Evolutionary conservation across 1,284 basidiomycete genomes (phyloP), one percentile per base, ranked within the genome.

Genomic region (Cryptococcus wingfieldii): DNA sequence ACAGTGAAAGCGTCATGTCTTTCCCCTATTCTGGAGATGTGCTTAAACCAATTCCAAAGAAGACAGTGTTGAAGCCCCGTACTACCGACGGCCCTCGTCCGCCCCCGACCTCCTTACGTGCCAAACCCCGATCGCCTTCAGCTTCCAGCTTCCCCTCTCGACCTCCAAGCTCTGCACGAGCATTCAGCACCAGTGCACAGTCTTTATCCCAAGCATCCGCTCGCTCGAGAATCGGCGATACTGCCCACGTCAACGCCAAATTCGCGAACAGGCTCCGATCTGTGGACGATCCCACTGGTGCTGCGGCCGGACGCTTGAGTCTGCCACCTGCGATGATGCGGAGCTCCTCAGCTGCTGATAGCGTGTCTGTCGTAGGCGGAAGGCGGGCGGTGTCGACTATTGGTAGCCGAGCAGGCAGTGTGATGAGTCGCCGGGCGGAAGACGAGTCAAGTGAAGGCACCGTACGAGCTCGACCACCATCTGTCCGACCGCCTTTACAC

Each of bases 221-320:
- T 25, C 42, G 12, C 12, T 18, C 42, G 42, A 44, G 42, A 44
- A n/a, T 34, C 7, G 31, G 31, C 31, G 31, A 34, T 16, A 25
- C 23, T 10, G 45, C 19, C 8, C 64, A 62, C 8, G 70, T 68
- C 10, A 65, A 68, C 50, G 74, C 72, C 18, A 76, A 76, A 52
- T 76, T 74, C 51, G 71, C 69, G 1, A 56, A 74, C 59, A 64
- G 74, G 9, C 59, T 76, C 10, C 58, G 72, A 34, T 60, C 66
- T 16, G 54, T 60, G 38, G 18, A 51, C 16, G 53, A 49, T 5
- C 51, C 56, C 3, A 58, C 56, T 2, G 49, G 49, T 54, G 45
- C 49, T 38, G 41, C 49, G 25, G 19, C 18, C 38, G 46, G 46
- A 4, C n/a, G 25, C 14, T 10, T 28, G 31, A 16, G 25, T 25